Conservation (phyloP, 1,139 yeast genomes). For the Kodamaea sp. region DNA sequence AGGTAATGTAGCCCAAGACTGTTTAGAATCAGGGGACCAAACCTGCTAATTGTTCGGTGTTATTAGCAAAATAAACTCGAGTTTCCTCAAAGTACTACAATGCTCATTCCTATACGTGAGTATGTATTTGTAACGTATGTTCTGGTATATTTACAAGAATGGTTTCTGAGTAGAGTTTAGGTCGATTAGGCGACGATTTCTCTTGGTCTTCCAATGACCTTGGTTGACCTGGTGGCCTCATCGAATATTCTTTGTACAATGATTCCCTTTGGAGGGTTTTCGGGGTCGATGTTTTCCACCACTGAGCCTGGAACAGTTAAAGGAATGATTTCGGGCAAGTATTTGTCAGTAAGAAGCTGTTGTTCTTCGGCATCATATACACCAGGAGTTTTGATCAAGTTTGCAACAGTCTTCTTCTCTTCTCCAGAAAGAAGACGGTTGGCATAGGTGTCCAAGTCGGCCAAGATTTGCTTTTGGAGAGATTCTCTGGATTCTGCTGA, state of each 20-base stretch:
- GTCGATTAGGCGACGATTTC: conserved; percentile 23
- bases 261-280: conserved; percentile 36
- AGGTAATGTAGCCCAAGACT: too few relatives aligned
- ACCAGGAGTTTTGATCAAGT: conserved; percentile 38
- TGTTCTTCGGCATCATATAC: conserved; percentile 30
- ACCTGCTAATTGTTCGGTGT: too few relatives aligned
- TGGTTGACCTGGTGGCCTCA: conserved; percentile 27
- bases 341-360: conserved; percentile 22
- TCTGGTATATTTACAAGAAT: conserved; percentile 6
- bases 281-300: conserved; percentile 26
- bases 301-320: conserved; percentile 38
- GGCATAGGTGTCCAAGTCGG: conserved; percentile 22
- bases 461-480: conserved; percentile 21
- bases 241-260: conserved; percentile 37
- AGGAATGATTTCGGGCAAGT: conserved; percentile 39
- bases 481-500: conserved; percentile 19
- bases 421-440: conserved; percentile 26
- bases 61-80: too few relatives aligned
- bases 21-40: too few relatives aligned
- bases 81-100: too few relatives aligned
- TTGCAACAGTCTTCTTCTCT: conserved; percentile 25
- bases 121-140: too few relatives aligned
- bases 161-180: not conserved
- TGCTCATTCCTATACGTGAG: too few relatives aligned
- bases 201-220: conserved; percentile 40